phyloP scores from a whole-genome alignment of 768 basidiomycete species.

The Calocera cornea region DNA sequence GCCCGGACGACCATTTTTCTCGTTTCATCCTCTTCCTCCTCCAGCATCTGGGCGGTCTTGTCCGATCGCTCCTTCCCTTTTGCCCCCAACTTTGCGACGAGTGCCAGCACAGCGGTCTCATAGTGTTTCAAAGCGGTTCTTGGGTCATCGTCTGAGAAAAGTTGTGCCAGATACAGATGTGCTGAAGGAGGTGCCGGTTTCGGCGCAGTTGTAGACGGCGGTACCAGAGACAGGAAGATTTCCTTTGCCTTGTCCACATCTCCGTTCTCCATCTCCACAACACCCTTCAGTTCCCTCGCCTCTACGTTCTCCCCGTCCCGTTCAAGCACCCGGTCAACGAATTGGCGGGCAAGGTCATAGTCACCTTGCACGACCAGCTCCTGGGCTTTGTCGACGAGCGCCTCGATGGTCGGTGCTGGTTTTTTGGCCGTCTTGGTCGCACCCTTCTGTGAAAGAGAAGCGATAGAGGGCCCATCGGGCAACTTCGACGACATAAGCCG shows the following conservation, averaged over 20 bases:
- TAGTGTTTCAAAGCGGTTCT: slow-evolving; percentile 60
- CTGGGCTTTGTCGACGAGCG: slow-evolving; percentile 65
- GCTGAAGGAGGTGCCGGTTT: slow-evolving; percentile 56
- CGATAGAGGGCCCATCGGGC: background rate
- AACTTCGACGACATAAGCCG: background rate
- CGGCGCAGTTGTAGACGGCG: slow-evolving; percentile 47
- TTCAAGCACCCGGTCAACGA: slow-evolving; percentile 53
- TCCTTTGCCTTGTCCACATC: slow-evolving; percentile 60
- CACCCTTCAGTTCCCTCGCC: slow-evolving; percentile 69
- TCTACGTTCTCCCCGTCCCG: slow-evolving; percentile 48
- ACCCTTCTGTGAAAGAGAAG: background rate
- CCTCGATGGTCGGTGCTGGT: slow-evolving; percentile 33
- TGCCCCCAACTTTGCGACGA: slow-evolving; percentile 42
- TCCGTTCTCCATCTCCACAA: slow-evolving; percentile 65
- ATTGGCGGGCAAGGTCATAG: slow-evolving; percentile 64
- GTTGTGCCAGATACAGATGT: slow-evolving; percentile 79
- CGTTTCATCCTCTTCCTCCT: slow-evolving; percentile 37
- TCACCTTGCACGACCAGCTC: slow-evolving; percentile 72
- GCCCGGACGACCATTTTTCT: slow-evolving; percentile 61
- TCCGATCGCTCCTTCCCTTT: slow-evolving; percentile 40
- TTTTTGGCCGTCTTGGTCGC: background rate
- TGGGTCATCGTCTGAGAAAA: slow-evolving; percentile 57
- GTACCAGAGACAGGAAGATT: slow-evolving; percentile 49
- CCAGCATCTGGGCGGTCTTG: slow-evolving; percentile 23
- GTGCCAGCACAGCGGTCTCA: slow-evolving; percentile 61